Conservation (phyloP, 768 basidiomycete genomes). For the Xerocomellus chrysenteron region DNA sequence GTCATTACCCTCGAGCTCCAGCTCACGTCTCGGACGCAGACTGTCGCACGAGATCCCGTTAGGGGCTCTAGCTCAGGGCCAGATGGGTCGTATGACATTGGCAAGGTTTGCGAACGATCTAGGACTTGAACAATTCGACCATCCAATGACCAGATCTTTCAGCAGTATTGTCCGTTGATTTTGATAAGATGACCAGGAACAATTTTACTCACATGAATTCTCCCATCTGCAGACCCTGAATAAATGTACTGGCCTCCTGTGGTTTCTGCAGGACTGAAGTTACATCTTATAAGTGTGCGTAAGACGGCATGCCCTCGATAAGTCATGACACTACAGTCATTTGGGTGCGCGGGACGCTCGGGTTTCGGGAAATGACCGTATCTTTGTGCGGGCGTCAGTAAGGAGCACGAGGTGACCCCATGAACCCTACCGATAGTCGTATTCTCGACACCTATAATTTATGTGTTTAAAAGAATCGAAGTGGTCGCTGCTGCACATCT, state of each 20-base stretch:
- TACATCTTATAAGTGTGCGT: conserved; percentile 90
- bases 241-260: conserved; percentile 94
- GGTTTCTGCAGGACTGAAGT: conserved; percentile 91
- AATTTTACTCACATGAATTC: conserved; percentile 63
- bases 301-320: conserved; percentile 91
- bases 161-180: not conserved
- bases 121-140: conserved; percentile 81
- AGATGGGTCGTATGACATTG: conserved; percentile 73
- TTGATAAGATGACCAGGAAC: not conserved
- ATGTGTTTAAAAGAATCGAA: conserved; percentile 52
- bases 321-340: conserved; percentile 93
- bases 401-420: not conserved
- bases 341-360: conserved; percentile 64
- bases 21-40: conserved; percentile 89
- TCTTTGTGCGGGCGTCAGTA: conserved; percentile 37
- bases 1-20: conserved; percentile 82
- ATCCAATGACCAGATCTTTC: conserved; percentile 92
- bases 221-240: conserved; percentile 86
- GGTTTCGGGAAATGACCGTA: conserved; percentile 67
- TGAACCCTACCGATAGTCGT: conserved; percentile 76
- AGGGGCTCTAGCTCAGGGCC: conserved; percentile 47
- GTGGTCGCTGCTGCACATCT: conserved; percentile 78
- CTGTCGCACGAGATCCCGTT: conserved; percentile 29
- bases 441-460: conserved; percentile 57
- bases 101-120: conserved; percentile 71